Evolutionary conservation across 192 early-diverging fungal species (phyloP).

Genomic region (Backusella morwellensis): DNA sequence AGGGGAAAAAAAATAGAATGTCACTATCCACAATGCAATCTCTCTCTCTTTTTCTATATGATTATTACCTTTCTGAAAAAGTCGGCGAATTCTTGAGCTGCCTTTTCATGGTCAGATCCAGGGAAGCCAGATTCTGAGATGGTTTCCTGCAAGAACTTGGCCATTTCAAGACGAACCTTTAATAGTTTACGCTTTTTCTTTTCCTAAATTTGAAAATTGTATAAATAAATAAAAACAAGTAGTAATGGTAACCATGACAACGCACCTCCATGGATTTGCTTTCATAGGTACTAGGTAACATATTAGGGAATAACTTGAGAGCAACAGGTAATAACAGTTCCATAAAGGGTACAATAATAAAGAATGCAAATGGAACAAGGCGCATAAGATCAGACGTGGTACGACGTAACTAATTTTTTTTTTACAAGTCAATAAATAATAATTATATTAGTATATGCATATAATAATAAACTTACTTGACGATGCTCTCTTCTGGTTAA

Average conservation of each 20-base stretch:
- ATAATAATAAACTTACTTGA: slow-evolving; percentile 54
- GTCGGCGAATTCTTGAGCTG: slow-evolving; percentile 68
- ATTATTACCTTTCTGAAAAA: slow-evolving; percentile 73
- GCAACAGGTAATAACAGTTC: slow-evolving; percentile 92
- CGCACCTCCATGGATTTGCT: slow-evolving; percentile 77
- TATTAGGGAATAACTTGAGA: slow-evolving; percentile 92
- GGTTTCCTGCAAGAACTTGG: slow-evolving; percentile 93
- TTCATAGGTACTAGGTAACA: slow-evolving; percentile 96
- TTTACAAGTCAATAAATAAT: not conserved
- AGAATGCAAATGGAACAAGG: slow-evolving; percentile 88
- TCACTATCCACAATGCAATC: not conserved
- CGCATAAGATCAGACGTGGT: slow-evolving; percentile 85
- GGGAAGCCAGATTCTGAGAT: slow-evolving; percentile 79
- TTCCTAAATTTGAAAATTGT: slow-evolving; percentile 51
- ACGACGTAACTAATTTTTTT: slow-evolving; percentile 64
- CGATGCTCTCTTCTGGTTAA: slow-evolving; percentile 84
- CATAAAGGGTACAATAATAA: slow-evolving; percentile 92
- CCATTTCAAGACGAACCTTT: slow-evolving; percentile 92
- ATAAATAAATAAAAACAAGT: not conserved
- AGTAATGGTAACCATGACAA: not conserved
- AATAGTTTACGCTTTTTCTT: slow-evolving; percentile 93
- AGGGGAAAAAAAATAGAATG: not conserved
- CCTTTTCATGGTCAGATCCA: slow-evolving; percentile 46
- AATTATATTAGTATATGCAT: not conserved
- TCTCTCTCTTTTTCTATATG: not conserved